Conservation (phyloP, 352 stramenopile species). For the Pythium chondricola region DNA sequence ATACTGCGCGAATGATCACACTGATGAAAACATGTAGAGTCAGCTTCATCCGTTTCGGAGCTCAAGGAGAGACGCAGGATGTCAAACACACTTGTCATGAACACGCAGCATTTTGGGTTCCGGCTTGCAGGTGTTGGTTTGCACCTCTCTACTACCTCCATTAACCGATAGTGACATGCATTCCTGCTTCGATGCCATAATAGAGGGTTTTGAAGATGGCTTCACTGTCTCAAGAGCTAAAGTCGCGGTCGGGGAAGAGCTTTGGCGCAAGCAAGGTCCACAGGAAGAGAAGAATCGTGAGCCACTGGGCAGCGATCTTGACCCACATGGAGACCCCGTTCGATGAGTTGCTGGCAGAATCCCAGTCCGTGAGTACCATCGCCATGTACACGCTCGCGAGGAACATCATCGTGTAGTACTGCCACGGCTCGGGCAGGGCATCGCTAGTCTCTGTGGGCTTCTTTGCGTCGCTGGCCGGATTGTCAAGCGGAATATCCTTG, state of each 20-base stretch:
- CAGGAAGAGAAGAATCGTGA: constrained; percentile 90
- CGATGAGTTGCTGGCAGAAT: constrained; percentile 62
- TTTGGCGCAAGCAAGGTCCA: constrained; percentile 93
- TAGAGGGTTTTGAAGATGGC: neutral
- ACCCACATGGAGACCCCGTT: constrained; percentile 94
- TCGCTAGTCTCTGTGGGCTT: no score
- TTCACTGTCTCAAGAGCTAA: constrained; percentile 29
- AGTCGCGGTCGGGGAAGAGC: constrained; percentile 93
- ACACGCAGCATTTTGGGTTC: constrained; percentile 62
- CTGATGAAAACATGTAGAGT: constrained; percentile 19
- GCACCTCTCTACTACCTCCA: no score
- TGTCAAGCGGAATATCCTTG: no score
- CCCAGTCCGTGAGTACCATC: constrained; percentile 95
- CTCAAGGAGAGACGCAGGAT: neutral
- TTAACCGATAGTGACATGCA: no score
- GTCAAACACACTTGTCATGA: constrained; percentile 46
- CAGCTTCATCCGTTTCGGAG: no score
- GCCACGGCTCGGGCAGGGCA: no score
- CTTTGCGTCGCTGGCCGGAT: no score
- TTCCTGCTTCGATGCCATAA: no score
- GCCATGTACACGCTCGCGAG: constrained; percentile 91
- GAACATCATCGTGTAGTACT: constrained; percentile 92
- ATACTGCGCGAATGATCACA: constrained; percentile 54
- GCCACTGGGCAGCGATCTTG: constrained; percentile 92
- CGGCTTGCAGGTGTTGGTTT: no score